Base-by-base conservation (phyloP, 225 moss, liverwort and hornwort species). In the Thuidium tamariscinum region DNA sequence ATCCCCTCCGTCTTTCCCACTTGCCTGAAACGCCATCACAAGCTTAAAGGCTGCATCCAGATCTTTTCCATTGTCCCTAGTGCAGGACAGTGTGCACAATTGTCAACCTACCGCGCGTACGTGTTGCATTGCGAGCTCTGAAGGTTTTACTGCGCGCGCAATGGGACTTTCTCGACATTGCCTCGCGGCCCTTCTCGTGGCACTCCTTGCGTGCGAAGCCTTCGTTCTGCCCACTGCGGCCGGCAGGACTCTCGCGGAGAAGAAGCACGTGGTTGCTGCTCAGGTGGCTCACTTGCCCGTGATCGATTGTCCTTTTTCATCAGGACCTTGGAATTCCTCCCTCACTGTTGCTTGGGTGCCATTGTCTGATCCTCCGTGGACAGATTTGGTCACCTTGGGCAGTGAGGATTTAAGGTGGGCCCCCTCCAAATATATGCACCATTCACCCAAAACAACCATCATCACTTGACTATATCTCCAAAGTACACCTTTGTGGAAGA, bases 141-240 rank as follows among this genome's bases (percentile, higher is more conserved):
- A 27, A 37, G 39, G 11, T 54, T 4, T 17, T 7, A 4, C 9
- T 57, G 56, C 39, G 39, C 25, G n/a, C 10, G 39, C 89, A 44
- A 89, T 89, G 34, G 82, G 56, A 46, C 74, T 51, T 42, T 78
- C 71, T 27, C 77, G 49, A 32, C 65, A 49, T 22, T 20, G 32
- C 48, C 73, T 91, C 46, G 67, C 91, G 60, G 30, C 62, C 68
- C 13, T 89, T 67, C 67, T 89, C 13, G 49, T 82, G 27, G 85
- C 73, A 34, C 91, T 91, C 48, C 79, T 91, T 6, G 16, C 85
- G 32, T 89, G 85, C 55, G 87, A 89, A 2, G 79, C 85, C 26
- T 34, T 89, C 7, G 82, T 91, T 21, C 37, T 14, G 61, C 89
- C 89, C 39, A 13, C 91, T 19, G n/a, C 55, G 56, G 87, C 89